phyloP scores from a whole-genome alignment of 2,329 filamentous ascomycete species.

The Arthroderma sp. region DNA sequence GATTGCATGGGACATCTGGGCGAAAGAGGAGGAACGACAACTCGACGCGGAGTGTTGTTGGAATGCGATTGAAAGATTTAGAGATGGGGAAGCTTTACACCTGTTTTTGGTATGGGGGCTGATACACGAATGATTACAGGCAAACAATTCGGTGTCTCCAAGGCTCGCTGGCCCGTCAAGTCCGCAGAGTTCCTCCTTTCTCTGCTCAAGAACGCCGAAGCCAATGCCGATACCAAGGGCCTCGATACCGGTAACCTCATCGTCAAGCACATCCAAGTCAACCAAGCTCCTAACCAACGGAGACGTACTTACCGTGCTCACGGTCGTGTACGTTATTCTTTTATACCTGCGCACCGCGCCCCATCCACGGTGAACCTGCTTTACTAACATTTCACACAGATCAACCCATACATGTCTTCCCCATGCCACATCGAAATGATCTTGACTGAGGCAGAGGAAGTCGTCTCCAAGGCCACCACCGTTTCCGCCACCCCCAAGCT shows the following conservation, averaged over 20 bases:
- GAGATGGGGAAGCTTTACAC: no score
- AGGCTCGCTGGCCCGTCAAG: constrained; percentile 98
- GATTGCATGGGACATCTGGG: not conserved
- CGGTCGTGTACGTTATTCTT: constrained; percentile 72
- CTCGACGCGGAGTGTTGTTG: not conserved
- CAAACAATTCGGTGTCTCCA: constrained; percentile 97
- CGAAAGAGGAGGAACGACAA: not conserved
- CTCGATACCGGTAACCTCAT: constrained; percentile 94
- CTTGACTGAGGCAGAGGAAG: constrained; percentile 93
- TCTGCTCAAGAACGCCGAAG: constrained; percentile 94
- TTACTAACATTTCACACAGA: constrained; percentile 41
- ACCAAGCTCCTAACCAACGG: constrained; percentile 99
- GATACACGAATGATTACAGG: constrained; percentile 39
- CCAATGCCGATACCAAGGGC: constrained; percentile 93
- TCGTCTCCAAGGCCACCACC: constrained; percentile 75
- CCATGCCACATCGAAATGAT: constrained; percentile 99
- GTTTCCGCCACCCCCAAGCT: constrained; percentile 57
- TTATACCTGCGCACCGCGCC: not conserved
- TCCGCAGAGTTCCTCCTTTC: constrained; percentile 95
- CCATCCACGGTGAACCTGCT: not conserved
- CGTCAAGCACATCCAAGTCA: constrained; percentile 99
- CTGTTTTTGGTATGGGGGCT: no score
- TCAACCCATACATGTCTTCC: constrained; percentile 99
- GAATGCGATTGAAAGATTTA: not conserved
- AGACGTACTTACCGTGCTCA: constrained; percentile 99